Percentiles rank a stretch among this genome's conserved stretches.
Conservation (phyloP, 192 early-diverging fungal species). For the Coemansia brasiliensis region DNA sequence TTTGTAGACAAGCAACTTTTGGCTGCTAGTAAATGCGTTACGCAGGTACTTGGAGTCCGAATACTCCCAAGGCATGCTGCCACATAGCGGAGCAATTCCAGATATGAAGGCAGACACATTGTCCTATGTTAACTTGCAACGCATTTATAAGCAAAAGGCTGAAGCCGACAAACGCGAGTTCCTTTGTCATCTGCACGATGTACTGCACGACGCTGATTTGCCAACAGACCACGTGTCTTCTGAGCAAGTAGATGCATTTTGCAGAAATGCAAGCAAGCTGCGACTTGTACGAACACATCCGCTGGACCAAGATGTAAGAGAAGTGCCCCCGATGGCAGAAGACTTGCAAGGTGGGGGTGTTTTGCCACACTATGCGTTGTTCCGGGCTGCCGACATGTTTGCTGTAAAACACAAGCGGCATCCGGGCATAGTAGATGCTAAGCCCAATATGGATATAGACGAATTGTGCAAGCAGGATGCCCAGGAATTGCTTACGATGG, state of each 20-base stretch:
- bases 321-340: neutral
- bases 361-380: constrained; percentile 29
- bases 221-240: constrained; percentile 59
- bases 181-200: constrained; percentile 40
- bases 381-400: constrained; percentile 29
- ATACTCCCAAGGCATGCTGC: constrained; percentile 71
- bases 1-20: constrained; percentile 63
- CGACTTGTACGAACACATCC: constrained; percentile 60
- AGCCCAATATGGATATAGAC: constrained; percentile 10
- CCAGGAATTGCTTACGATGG: constrained; percentile 4
- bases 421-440: constrained; percentile 14
- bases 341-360: constrained; percentile 8
- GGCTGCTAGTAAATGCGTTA: constrained; percentile 80
- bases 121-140: constrained; percentile 82
- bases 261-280: constrained; percentile 75
- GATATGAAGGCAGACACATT: constrained; percentile 98
- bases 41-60: constrained; percentile 71
- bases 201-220: constrained; percentile 55
- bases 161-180: constrained; percentile 63
- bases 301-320: constrained; percentile 19
- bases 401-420: constrained; percentile 15
- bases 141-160: constrained; percentile 80
- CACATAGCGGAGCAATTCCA: constrained; percentile 82
- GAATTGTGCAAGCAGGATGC: constrained; percentile 19
- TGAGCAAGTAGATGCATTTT: constrained; percentile 74